A percentile compares a stretch with the other conserved stretches of the same genome.
phyloP scores from a whole-genome alignment of 208 protist genomes.

The Leishmania amazonensis region DNA sequence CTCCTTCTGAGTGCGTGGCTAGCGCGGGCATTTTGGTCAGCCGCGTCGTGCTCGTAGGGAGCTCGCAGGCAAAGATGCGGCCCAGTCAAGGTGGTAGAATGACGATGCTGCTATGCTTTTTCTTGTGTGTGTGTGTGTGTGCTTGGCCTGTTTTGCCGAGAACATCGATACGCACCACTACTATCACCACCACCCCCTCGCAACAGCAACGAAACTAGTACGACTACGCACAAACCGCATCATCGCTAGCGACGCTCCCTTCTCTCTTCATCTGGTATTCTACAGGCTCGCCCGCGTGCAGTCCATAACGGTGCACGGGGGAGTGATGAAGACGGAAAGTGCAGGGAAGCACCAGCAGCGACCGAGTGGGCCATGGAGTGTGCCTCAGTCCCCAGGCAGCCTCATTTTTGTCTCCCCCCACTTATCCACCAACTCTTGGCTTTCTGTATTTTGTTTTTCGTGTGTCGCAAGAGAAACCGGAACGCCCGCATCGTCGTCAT shows the following conservation, averaged over 20 bases:
- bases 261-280: background rate
- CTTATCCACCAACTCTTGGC: background rate
- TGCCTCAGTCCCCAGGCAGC: background rate
- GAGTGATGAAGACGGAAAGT: background rate
- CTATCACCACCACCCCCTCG: background rate
- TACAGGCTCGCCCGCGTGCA: background rate
- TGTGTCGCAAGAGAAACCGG: background rate
- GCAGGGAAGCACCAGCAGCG: background rate
- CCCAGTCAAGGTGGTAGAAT: background rate
- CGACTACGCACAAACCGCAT: background rate
- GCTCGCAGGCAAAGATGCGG: background rate
- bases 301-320: background rate
- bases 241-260: background rate
- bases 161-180: background rate
- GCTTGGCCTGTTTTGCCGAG: background rate
- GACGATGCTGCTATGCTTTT: background rate
- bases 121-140: too few species aligned
- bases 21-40: constrained; percentile 5
- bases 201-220: background rate
- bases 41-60: constrained; percentile 26
- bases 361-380: background rate
- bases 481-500: background rate
- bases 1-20: constrained; percentile 43
- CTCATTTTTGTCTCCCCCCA: background rate
- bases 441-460: background rate